Base-by-base conservation (phyloP, 2,329 filamentous ascomycete species). In the Periconia sp. region DNA sequence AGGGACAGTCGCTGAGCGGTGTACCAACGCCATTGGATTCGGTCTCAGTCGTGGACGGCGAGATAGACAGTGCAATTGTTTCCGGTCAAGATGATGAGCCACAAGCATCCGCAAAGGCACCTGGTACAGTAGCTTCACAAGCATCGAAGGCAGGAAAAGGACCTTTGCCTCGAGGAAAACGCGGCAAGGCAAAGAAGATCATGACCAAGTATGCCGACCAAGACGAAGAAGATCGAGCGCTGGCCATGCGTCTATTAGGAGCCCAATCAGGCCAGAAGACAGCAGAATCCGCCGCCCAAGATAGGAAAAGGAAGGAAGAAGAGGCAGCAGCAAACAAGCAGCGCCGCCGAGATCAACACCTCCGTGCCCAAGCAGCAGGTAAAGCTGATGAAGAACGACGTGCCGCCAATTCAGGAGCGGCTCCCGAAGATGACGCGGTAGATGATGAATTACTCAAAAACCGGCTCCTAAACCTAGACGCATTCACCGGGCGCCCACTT, bases 161-260 rank as follows among this genome's bases (percentile, higher is more conserved):
- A 0, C 63, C 69, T 1, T 55, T 70, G 1, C 70, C 78, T 11
- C 85, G 92, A 43, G 90, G 91, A 21, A 90, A 95, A 68, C 84
- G 83, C 44, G 81, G 80, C 46, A 96, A 95, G 66, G 85, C 86
- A 30, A 96, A 95, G 76, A 95, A 94, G 69, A 85, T 89, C 2
- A 89, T 89, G 3, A 77, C 83, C 45, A 96, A 96, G 68, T 99
- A 99, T 73, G 92, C 88, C 32, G 78, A 95, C 57, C 94, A 97
- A 76, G 92, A 97, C 58, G 91, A 96, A 41, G 92, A 96, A 70
- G 94, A 99, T 62, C 89, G 91, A 10, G 82, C 81, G 5, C 81
- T 92, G 0, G 90, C 91, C 22, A 87, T 96, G 70, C 80, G 85
- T 17, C 79, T 97, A n/a, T 84, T 96, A n/a, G 94, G 94, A 26